phyloP scores from a whole-genome alignment of 1,139 yeast species.

The Hyphopichia fennica region DNA sequence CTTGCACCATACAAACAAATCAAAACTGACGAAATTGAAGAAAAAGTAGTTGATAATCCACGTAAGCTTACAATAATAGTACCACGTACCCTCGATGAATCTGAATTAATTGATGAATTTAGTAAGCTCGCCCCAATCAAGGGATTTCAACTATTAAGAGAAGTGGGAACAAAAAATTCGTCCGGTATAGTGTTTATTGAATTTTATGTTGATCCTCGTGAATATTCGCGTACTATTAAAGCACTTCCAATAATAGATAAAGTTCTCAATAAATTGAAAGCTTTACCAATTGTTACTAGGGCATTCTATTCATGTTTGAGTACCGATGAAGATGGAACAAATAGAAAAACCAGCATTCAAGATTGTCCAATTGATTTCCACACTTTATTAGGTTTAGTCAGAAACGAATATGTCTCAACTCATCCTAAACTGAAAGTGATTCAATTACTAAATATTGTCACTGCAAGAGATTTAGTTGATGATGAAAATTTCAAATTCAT shows the following conservation, averaged over 20 bases:
- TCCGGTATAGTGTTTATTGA: slow-evolving; percentile 44
- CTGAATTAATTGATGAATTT: slow-evolving; percentile 26
- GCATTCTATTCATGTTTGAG: slow-evolving; percentile 37
- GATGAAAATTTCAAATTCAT: slow-evolving; percentile 51
- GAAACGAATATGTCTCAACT: slow-evolving; percentile 32
- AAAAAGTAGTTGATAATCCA: slow-evolving; percentile 35
- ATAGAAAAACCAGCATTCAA: slow-evolving; percentile 32
- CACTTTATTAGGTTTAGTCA: slow-evolving; percentile 32
- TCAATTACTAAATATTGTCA: slow-evolving; percentile 63
- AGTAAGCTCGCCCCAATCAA: slow-evolving; percentile 21
- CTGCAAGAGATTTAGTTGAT: slow-evolving; percentile 62
- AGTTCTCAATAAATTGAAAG: slow-evolving; percentile 14
- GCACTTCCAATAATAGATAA: slow-evolving; percentile 3
- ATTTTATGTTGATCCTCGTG: slow-evolving; percentile 21
- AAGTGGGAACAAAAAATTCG: slow-evolving; percentile 37
- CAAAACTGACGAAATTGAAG: slow-evolving; percentile 20
- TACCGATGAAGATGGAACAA: slow-evolving; percentile 11
- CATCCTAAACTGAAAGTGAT: slow-evolving; percentile 56
- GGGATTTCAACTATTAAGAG: slow-evolving; percentile 33
- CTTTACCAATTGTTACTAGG: slow-evolving; percentile 17
- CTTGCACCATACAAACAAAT: slow-evolving; percentile 16
- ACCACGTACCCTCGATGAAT: slow-evolving; percentile 24
- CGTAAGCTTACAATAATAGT: slow-evolving; percentile 32
- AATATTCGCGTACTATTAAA: slow-evolving; percentile 3
- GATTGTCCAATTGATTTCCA: slow-evolving; percentile 33